Base-by-base conservation (phyloP, 2,329 filamentous ascomycete genomes). In the Colletotrichum tropicale region DNA sequence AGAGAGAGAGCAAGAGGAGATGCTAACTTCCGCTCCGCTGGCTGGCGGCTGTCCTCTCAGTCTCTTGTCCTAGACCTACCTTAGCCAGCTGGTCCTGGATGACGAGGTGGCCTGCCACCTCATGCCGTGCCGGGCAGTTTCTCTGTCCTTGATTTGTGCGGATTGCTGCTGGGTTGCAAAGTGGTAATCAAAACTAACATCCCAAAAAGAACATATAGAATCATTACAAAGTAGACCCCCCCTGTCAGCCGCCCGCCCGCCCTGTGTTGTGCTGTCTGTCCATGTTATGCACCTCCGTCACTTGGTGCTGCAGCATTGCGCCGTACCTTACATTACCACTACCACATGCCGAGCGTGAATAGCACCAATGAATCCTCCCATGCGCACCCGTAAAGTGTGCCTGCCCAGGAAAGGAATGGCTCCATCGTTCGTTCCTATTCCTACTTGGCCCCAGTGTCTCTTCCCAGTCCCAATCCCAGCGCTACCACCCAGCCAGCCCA, bases 391-490 rank as follows among this genome's bases (percentile, higher is more conserved):
- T 48, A 48, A 38, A 61, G 61, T 58, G 48, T 76, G 48, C 58
- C 58, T 68, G 32, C 24, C 56, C 70, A 48, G 28, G 52, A 68
- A 64, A 15, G 74, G 74, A 68, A 68, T 65, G 74, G 74, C 64
- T 60, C 65, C 74, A 76, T 76, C 70, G 64, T 66, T 56, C 36
- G 56, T 69, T 74, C 34, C 74, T 76, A 36, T 52, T 52, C 43
- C 43, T 52, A n/a, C 43, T 52, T 52, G 43, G 43, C 43, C 43
- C 43, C 43, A 24, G 43, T 52, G 43, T 13, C 43, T 52, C 48
- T 52, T 52, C 43, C 43, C 28, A 36, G 30, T 30, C 68, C 21
- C 55, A 55, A 60, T 26, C 21, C 56, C 43, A 64, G 32, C 24
- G 43, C 55, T 28, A 28, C 55, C 21, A 28, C 58, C 58, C 58